Evolutionary conservation across 306 rosid species (phyloP).

Genomic region (Benincasa hispida): DNA sequence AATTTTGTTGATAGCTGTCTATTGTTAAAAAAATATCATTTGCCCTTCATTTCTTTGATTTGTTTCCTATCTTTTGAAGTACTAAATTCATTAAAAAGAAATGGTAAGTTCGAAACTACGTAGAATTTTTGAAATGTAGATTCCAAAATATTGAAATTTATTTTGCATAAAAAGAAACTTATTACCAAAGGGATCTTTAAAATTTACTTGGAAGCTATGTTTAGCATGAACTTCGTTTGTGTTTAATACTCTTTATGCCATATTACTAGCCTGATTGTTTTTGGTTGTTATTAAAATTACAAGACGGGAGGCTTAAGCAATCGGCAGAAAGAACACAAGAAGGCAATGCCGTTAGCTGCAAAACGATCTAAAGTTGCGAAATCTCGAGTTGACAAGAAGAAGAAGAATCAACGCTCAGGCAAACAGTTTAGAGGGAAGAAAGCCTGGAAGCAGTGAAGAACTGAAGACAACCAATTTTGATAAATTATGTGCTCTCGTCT

Average conservation of each 20-base stretch:
- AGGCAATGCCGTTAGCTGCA: constrained; percentile 66
- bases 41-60: background rate
- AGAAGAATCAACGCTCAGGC: constrained; percentile 30
- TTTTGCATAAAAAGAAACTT: background rate
- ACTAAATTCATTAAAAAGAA: background rate
- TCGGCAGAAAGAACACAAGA: constrained; percentile 72
- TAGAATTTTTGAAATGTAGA: background rate
- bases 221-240: background rate
- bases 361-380: constrained; percentile 42
- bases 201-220: background rate
- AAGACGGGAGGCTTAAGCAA: constrained; percentile 90
- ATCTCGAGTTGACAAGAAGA: constrained; percentile 40
- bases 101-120: background rate
- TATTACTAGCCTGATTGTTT: background rate
- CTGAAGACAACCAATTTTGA: background rate
- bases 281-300: background rate
- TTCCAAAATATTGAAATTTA: no score
- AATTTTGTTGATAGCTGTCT: background rate
- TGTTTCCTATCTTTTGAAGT: background rate
- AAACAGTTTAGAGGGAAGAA: constrained; percentile 73
- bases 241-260: background rate
- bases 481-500: background rate
- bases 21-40: background rate
- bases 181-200: background rate
- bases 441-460: constrained; percentile 45